A percentile compares a stretch with the other conserved stretches of the same genome.
Conservation (phyloP, 2,329 filamentous ascomycete species). For the Fusarium irregulare region DNA sequence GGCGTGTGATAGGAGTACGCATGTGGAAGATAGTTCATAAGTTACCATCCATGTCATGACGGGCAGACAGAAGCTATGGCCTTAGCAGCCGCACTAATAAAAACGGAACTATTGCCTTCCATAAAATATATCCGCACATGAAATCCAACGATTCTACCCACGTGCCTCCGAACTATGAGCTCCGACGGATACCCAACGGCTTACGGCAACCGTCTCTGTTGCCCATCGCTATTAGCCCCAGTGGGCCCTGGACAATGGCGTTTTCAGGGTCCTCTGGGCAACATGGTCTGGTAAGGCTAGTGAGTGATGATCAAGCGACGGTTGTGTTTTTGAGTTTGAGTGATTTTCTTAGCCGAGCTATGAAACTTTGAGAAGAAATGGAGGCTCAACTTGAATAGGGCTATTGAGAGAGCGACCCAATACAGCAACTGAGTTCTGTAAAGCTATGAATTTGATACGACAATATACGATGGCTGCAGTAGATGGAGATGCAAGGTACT, state of each 20-base stretch:
- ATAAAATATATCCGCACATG: background rate
- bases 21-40: background rate
- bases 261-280: constrained; percentile 28
- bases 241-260: constrained; percentile 10
- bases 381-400: background rate
- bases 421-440: background rate
- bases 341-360: constrained; percentile 25
- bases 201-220: constrained; percentile 1
- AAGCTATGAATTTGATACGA: background rate
- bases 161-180: background rate
- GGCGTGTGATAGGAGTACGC: constrained; percentile 4
- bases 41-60: constrained; percentile 21
- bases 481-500: constrained; percentile 14
- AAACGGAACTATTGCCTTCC: background rate
- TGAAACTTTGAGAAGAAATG: background rate
- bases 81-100: background rate
- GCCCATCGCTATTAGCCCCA: background rate
- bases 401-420: background rate
- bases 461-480: background rate
- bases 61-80: background rate
- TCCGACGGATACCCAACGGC: background rate
- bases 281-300: constrained; percentile 2
- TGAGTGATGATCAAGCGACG: background rate
- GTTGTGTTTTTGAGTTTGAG: constrained; percentile 27
- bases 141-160: background rate